Base-by-base conservation (phyloP, 192 early-diverging fungal species). In the Linnemannia exigua region DNA sequence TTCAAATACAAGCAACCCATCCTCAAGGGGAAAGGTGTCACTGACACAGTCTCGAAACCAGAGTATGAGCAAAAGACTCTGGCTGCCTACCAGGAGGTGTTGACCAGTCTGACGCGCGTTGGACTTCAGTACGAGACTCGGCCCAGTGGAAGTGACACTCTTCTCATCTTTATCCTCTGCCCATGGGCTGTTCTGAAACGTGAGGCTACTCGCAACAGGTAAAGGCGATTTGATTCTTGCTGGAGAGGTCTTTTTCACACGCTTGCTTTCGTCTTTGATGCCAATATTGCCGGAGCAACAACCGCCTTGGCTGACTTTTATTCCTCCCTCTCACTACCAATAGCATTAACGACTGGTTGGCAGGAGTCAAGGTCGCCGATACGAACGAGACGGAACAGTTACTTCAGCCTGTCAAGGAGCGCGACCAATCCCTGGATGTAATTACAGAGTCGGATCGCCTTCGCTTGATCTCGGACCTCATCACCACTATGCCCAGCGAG, bases 291-390 rank as follows among this genome's bases (percentile, higher is more conserved):
- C 58, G 28, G 0, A 61, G 28, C 9, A 63, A 14, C 12, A 31
- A 5, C n/a, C 8, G 17, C 11, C 31, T 63, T 33, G 54, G 28
- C n/a, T 67, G 28, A n/a, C 35, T 33, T 25, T n/a, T 48, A 63
- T 25, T 71, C 36, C 41, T 17, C 50, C 76, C n/a, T 35, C 41
- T n/a, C 20, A 66, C 19, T 77, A n/a, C 31, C 73, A 86, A 54
- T 86, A 93, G 94, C 74, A 84, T 93, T n/a, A 89, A 94, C n/a
- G 95, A 96, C 86, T 95, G 94, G 89, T 76, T 96, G 20, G 80
- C 89, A 19, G 95, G 95, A 46, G 92, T 95, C 81, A 89, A 89
- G 38, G 79, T 90, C 0, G 82, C 79, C 31, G 89, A 87, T 47
- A 79, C 87, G 7, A 79, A 79, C 31, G 76, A 88, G 19, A 79